A percentile compares a stretch with the other conserved stretches of the same genome.
Conservation (phyloP, 768 basidiomycete species). For the Podaxis pistillaris region DNA sequence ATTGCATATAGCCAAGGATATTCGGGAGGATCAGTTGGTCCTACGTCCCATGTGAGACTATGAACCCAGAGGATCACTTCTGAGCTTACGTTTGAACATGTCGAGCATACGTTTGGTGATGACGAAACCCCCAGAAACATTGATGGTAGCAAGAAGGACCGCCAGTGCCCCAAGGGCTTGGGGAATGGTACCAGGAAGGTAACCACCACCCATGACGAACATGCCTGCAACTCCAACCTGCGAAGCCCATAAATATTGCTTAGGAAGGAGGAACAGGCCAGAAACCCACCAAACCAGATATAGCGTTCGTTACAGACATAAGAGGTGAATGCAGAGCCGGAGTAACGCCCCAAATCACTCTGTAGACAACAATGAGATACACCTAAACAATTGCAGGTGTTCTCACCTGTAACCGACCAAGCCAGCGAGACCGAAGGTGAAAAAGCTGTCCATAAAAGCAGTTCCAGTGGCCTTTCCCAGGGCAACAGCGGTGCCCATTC, state of each 20-base stretch:
- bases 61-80: neutral
- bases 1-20: slow-evolving; percentile 81
- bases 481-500: slow-evolving; percentile 71
- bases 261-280: neutral
- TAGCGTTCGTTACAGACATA: slow-evolving; percentile 90
- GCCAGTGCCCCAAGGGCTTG: slow-evolving; percentile 78
- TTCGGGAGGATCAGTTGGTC: slow-evolving; percentile 83
- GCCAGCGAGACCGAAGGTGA: slow-evolving; percentile 85
- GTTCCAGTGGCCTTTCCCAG: slow-evolving; percentile 79
- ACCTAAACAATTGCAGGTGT: neutral
- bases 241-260: neutral
- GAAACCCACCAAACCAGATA: slow-evolving; percentile 58
- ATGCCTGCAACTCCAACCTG: slow-evolving; percentile 80
- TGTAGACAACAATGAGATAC: slow-evolving; percentile 19
- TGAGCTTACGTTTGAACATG: slow-evolving; percentile 77
- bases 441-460: slow-evolving; percentile 86
- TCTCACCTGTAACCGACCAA: slow-evolving; percentile 68
- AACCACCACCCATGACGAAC: slow-evolving; percentile 90
- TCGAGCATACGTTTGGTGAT: slow-evolving; percentile 92
- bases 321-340: slow-evolving; percentile 87
- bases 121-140: slow-evolving; percentile 86
- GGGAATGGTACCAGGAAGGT: slow-evolving; percentile 76
- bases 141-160: slow-evolving; percentile 85
- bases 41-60: slow-evolving; percentile 30
- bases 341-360: slow-evolving; percentile 87